phyloP scores from a whole-genome alignment of 345 rosid species.

The Diplotaxis tenuifolia region DNA sequence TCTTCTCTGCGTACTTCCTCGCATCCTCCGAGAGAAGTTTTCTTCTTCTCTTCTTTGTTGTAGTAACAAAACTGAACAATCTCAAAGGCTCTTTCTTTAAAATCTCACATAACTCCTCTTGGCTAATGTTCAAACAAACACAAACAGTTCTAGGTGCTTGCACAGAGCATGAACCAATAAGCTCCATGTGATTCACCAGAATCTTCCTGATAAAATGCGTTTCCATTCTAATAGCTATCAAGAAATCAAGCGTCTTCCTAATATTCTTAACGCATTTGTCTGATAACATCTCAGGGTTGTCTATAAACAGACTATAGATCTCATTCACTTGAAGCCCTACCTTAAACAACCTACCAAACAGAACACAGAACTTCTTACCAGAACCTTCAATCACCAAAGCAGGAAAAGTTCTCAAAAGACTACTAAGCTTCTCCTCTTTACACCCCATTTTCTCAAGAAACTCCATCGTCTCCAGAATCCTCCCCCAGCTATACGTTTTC shows the following conservation, averaged over 20 bases:
- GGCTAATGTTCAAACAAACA: conserved; percentile 42
- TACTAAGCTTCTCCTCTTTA: conserved; percentile 47
- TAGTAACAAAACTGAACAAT: conserved; percentile 56
- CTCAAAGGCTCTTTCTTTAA: conserved; percentile 58
- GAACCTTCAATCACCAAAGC: conserved; percentile 59
- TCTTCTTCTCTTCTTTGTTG: conserved; percentile 35
- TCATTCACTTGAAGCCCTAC: conserved; percentile 53
- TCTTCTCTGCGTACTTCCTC: conserved; percentile 49
- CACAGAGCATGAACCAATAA: conserved; percentile 51
- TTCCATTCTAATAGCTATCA: conserved; percentile 57
- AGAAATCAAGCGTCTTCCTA: conserved; percentile 46
- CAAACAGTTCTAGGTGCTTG: conserved; percentile 55
- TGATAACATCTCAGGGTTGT: conserved; percentile 54
- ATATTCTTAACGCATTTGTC: conserved; percentile 48
- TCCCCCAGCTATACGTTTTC: conserved; percentile 54
- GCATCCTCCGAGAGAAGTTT: conserved; percentile 32
- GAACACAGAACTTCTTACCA: conserved; percentile 55
- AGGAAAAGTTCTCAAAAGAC: conserved; percentile 51
- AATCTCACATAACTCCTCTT: conserved; percentile 47
- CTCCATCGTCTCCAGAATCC: conserved; percentile 54
- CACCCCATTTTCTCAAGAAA: conserved; percentile 64
- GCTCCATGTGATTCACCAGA: conserved; percentile 39
- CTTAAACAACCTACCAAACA: conserved; percentile 63
- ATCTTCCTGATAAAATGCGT: conserved; percentile 44
- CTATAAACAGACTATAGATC: conserved; percentile 46